Conservation (phyloP, 345 rosid species). For the Citrus glauca region DNA sequence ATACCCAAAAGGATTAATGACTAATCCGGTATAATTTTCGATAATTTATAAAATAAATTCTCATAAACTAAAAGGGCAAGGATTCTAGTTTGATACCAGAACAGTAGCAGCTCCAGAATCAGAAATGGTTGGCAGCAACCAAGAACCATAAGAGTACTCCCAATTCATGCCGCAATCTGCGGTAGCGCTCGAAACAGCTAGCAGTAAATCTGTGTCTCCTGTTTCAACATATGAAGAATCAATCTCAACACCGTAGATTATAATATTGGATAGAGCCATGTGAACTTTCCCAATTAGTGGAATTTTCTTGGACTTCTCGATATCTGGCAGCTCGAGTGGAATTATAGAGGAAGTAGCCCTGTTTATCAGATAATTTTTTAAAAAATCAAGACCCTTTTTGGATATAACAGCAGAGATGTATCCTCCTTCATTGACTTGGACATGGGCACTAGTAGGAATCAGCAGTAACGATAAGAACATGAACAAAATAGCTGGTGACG, state of each 20-base stretch:
- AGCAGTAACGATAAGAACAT: slow-evolving; percentile 26
- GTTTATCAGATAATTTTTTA: slow-evolving; percentile 45
- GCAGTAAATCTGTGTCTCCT: slow-evolving; percentile 41
- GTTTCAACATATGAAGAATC: slow-evolving; percentile 46
- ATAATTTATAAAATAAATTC: background rate
- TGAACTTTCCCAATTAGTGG: slow-evolving; percentile 58
- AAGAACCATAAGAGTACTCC: slow-evolving; percentile 56
- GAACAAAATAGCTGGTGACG: slow-evolving; percentile 17
- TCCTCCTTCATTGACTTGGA: slow-evolving; percentile 38
- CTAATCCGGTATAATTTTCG: background rate
- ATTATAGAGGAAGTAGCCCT: slow-evolving; percentile 54
- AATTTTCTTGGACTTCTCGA: slow-evolving; percentile 51
- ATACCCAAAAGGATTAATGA: background rate
- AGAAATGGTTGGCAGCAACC: slow-evolving; percentile 49
- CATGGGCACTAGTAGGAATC: slow-evolving; percentile 32
- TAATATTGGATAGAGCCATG: slow-evolving; percentile 48
- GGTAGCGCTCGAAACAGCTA: slow-evolving; percentile 55
- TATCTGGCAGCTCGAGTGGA: slow-evolving; percentile 53
- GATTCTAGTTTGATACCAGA: slow-evolving; percentile 34
- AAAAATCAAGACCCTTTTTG: slow-evolving; percentile 58
- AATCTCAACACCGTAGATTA: slow-evolving; percentile 37
- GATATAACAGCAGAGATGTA: slow-evolving; percentile 46
- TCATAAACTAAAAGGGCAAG: background rate
- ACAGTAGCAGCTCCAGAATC: slow-evolving; percentile 63
- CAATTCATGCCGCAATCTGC: slow-evolving; percentile 70